Base-by-base conservation (phyloP, 1,284 basidiomycete species). In the Malassezia nana region DNA sequence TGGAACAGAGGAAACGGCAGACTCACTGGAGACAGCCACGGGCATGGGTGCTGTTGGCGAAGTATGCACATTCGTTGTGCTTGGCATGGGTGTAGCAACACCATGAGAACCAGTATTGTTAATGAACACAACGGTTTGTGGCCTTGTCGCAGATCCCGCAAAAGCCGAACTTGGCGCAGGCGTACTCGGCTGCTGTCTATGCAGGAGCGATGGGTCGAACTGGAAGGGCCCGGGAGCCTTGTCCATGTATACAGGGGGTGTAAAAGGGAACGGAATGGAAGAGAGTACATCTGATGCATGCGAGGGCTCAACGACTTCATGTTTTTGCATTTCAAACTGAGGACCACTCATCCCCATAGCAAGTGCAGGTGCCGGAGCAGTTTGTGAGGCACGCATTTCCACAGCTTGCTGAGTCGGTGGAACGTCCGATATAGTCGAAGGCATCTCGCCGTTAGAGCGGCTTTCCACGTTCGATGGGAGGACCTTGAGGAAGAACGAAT, bases 201-300 rank as follows among this genome's bases (percentile, higher is more conserved):
- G 6, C 18, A 38, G 18, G 6, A 20, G 18, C 2, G 35, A 38
- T 2, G 26, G 24, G 26, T 28, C 40, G 9, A 42, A 42, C 6
- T 42, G 40, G n/a, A 28, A 28, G 4, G 22, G 40, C 7, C 12
- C 20, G 26, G 24, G 40, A 42, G 20, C 55, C 30, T 57, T 46
- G 28, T 63, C 61, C 26, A 63, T 51, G 26, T 64, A 60, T 2
- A 65, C 55, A 1, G 67, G 67, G 3, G 67, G 67, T 26, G 67
- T 70, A 40, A 66, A 70, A 9, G 67, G 67, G 44, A 65, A 70
- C 3, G 60, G 54, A 46, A 70, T 65, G 8, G 65, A 63, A 29
- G 59, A 58, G 10, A 70, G 49, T 25, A 70, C 55, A 3, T 61
- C 59, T 10, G 67, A 55, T 10, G 65, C 66, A 48, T 61, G 67